Base-by-base conservation (phyloP, 1,284 basidiomycete species). In the Boletus hoseneyae region DNA sequence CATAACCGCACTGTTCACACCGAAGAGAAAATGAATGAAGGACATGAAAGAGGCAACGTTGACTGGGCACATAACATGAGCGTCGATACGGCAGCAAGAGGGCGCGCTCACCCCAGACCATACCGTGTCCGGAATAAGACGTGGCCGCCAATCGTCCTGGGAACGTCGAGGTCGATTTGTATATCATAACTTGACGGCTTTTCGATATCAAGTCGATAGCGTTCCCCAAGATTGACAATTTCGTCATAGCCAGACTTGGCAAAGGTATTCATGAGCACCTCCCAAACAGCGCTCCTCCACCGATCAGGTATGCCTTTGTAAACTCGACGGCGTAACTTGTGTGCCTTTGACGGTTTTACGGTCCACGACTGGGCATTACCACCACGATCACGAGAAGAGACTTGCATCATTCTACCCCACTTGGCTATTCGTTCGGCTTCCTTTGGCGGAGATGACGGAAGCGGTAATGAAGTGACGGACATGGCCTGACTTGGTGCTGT, bases 81-180 rank as follows among this genome's bases (percentile, higher is more conserved):
- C 48, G 6, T 21, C 23, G 33, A 42, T 40, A 52, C 34, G 56
- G 42, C 12, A 27, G 53, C 48, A 40, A 53, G 18, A 8, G n/a
- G 21, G 5, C 34, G 15, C 4, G 75, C 86, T 60, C 64, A 91
- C 89, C 87, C 97, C 54, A 88, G 82, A 41, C 97, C 97, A 70
- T 99, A 99, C 48, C 97, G 80, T 42, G 97, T 99, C 60, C 87
- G 83, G 67, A 99, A 99, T 72, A 94, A 81, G 47, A 96, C 79
- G 71, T 99, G 94, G 0, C 95, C 95, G 54, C 86, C 90, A 57
- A 98, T 97, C 10, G 97, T 99, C 60, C 97, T 75, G 5, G 97
- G 97, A 0, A 99, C 95, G 63, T 99, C 97, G 57, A 99, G 76
- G 72, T 99, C 97, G 61, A 99, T 99, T 73, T 99, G 97, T 21